A percentile compares a stretch with the other conserved stretches of the same genome.
These are phyloP conservation scores for Melastoma candidum DNA, from an alignment of 441 rosid species.

Conservation along the genomic window DNA sequence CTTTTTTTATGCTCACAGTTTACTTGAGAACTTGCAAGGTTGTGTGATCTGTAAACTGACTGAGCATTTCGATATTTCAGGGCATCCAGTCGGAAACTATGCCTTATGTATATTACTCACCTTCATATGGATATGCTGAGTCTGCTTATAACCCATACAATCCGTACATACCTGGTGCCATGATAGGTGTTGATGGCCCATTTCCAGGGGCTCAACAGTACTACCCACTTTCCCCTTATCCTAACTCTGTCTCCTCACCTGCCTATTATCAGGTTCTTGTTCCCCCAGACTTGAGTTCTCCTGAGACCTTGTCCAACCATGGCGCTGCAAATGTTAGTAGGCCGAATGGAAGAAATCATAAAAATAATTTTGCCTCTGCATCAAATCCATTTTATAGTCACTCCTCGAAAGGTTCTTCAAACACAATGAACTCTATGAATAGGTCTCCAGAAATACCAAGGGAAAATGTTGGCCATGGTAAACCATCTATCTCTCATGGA, in stretches of 20 bases:
- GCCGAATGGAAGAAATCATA: slow-evolving; percentile 39
- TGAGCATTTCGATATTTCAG: slow-evolving; percentile 26
- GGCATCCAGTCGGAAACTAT: slow-evolving; percentile 70
- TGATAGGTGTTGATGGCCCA: slow-evolving; percentile 53
- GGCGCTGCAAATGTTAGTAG: slow-evolving; percentile 28
- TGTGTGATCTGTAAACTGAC: background rate
- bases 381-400: slow-evolving; percentile 35
- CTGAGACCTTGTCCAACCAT: slow-evolving; percentile 36
- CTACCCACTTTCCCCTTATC: slow-evolving; percentile 56
- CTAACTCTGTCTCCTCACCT: slow-evolving; percentile 46
- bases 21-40: background rate
- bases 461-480: slow-evolving; percentile 34
- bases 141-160: slow-evolving; percentile 85
- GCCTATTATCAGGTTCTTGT: slow-evolving; percentile 43
- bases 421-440: slow-evolving; percentile 31
- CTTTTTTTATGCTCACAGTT: background rate
- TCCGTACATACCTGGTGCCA: slow-evolving; percentile 84
- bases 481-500: slow-evolving; percentile 29
- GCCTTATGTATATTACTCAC: slow-evolving; percentile 76
- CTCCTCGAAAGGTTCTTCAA: slow-evolving; percentile 32
- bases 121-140: slow-evolving; percentile 77
- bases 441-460: slow-evolving; percentile 34
- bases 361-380: slow-evolving; percentile 36
- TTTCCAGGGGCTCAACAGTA: slow-evolving; percentile 55
- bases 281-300: slow-evolving; percentile 44